Base-by-base conservation (phyloP, 108 stramenopile genomes). In the Pseudonitzschia pungens region DNA sequence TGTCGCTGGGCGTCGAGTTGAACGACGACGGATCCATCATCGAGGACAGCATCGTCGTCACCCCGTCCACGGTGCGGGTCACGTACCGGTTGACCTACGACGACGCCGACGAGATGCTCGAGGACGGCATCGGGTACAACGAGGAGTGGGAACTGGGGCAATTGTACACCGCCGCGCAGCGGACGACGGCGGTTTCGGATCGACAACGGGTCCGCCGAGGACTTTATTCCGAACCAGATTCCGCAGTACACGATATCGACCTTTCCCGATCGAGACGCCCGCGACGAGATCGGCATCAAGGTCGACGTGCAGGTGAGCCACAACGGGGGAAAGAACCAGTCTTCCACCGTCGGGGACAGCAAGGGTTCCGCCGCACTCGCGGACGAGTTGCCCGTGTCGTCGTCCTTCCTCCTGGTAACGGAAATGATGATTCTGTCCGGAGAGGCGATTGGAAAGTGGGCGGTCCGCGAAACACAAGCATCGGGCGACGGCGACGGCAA, bases 351-450 rank as follows among this genome's bases (percentile, higher is more conserved):
- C 21, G 56, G 11, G 15, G 65, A 45, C 9, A 28, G 58, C 6
- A 81, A 24, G 5, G 9, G 21, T 21, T 21, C 27, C 4, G 8
- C 16, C 36, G 10, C 43, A 4, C 32, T 65, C 20, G 18, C 42
- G 43, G 44, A 67, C 53, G 72, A 71, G 28, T 45, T 78, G 29
- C 87, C 87, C 8, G 81, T 87, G 27, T 93, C 92, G 1, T 78
- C 84, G 9, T 71, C 92, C 11, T 78, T 52, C 11, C 48, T 45
- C 2, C 56, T 75, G 12, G 74, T 75, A 8, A 91, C 89, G 52
- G 93, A 94, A 70, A 85, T 90, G 81, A 94, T 94, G 93, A 94
- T 94, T 65, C 41, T 91, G 48, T 85, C 93, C n/a, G 90, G 89
- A 28, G 93, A 94, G 66, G 87, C 88, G 16, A 83, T 94, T 45